These are phyloP conservation scores for Erigeron philadelphicus DNA, from an alignment of 140 eudicot species.

Conservation along the genomic window DNA sequence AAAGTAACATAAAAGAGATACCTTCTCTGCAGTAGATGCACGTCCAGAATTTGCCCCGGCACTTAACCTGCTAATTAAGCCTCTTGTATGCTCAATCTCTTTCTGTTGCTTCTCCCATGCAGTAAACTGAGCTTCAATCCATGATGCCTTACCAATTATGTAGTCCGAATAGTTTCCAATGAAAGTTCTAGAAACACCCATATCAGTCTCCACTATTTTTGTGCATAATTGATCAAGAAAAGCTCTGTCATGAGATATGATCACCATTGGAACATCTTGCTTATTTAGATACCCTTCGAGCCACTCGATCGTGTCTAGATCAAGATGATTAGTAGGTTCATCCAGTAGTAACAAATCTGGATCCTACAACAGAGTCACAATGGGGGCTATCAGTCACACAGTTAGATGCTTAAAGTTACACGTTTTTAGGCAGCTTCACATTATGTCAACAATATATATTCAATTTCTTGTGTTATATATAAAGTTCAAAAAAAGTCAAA, in stretches of 20 bases:
- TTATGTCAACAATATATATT: too few species aligned
- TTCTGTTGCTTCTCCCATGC: conserved; percentile 99
- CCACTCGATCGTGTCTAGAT: conserved; percentile 96
- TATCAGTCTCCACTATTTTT: conserved; percentile 88
- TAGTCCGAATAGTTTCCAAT: conserved; percentile 79
- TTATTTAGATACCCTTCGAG: conserved; percentile 77
- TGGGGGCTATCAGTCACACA: neutral
- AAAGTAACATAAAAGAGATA: neutral
- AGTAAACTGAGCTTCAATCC: conserved; percentile 83
- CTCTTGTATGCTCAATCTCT: conserved; percentile 83
- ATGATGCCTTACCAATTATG: conserved; percentile 61
- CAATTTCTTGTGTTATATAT: too few species aligned
- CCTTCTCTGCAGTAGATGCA: conserved; percentile 96
- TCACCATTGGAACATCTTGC: conserved; percentile 95
- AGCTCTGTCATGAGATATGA: conserved; percentile 98
- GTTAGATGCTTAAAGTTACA: neutral
- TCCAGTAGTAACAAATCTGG: conserved; percentile 90
- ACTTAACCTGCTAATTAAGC: conserved; percentile 65
- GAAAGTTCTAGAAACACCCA: conserved; percentile 89
- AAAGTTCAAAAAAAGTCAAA: too few species aligned
- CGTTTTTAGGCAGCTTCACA: too few species aligned
- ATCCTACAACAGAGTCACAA: conserved; percentile 44
- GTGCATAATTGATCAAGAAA: conserved; percentile 97
- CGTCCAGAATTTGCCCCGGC: conserved; percentile 95
- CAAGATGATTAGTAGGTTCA: conserved; percentile 99